Evolutionary conservation across 441 rosid species (phyloP).

Genomic region (Eutrema salsugineum): DNA sequence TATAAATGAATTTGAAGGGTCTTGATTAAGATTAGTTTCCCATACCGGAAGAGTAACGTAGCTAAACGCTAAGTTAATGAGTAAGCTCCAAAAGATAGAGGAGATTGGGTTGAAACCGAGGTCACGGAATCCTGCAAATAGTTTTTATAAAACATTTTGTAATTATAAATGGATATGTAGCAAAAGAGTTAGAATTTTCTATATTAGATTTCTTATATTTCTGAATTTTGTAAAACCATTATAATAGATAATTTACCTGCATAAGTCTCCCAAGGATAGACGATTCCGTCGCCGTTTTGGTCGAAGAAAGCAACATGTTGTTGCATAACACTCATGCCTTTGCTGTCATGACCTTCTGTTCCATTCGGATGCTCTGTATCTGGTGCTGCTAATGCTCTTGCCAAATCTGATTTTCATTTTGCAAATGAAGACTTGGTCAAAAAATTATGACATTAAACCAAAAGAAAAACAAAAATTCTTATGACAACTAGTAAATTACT

Average conservation of each 20-base stretch:
- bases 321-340: conserved; percentile 73
- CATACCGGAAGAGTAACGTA: conserved; percentile 73
- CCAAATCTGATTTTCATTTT: conserved; percentile 48
- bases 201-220: not conserved
- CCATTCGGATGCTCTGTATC: conserved; percentile 74
- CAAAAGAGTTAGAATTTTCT: not conserved
- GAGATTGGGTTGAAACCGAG: conserved; percentile 66
- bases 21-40: not conserved
- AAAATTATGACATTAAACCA: no score
- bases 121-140: conserved; percentile 47
- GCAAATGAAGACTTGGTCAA: no score
- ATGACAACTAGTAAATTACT: no score
- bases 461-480: no score
- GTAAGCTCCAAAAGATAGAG: conserved; percentile 40
- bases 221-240: not conserved
- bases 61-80: conserved; percentile 53
- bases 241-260: conserved; percentile 32
- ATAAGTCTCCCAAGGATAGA: conserved; percentile 94
- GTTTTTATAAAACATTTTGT: not conserved
- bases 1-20: not conserved
- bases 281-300: conserved; percentile 64
- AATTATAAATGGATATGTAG: not conserved
- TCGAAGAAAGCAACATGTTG: conserved; percentile 92
- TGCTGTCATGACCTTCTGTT: conserved; percentile 50
- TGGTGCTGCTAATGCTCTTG: conserved; percentile 77